These are phyloP conservation scores for Malus fusca DNA, from an alignment of 306 rosid species.

Conservation along the genomic window DNA sequence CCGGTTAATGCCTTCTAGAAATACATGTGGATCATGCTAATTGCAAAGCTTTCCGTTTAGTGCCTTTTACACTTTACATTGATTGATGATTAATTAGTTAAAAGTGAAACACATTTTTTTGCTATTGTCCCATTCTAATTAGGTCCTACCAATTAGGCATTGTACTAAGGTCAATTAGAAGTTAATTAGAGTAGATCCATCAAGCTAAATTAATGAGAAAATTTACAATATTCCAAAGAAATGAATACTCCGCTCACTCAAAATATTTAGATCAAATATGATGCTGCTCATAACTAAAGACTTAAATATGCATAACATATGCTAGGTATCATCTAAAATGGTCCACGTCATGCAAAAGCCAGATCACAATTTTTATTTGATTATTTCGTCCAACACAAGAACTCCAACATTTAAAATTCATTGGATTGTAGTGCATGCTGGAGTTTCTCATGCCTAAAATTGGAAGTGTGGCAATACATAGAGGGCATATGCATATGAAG, in stretches of 20 bases:
- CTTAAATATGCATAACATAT: neutral
- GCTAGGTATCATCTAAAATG: neutral
- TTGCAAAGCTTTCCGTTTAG: neutral
- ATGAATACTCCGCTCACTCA: too few species aligned
- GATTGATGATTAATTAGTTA: neutral
- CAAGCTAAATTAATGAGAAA: neutral
- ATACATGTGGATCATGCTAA: conserved; percentile 11
- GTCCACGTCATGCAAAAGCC: neutral
- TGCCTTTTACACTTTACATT: neutral
- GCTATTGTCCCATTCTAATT: neutral
- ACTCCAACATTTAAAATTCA: neutral
- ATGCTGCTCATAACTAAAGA: too few species aligned
- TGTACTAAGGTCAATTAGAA: neutral
- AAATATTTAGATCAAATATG: neutral
- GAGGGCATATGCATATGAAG: conserved; percentile 9
- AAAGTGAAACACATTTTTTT: conserved; percentile 3
- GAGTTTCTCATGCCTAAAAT: neutral
- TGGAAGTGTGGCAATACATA: neutral
- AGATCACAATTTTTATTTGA: neutral
- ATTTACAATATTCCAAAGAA: too few species aligned
- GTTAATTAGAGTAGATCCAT: neutral
- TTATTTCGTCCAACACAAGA: neutral
- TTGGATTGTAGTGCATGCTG: neutral
- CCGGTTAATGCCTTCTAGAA: neutral
- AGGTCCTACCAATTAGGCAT: neutral